Evolutionary conservation across 306 rosid species (phyloP), one percentile per base, ranked within the genome.

Genomic region (Comarum palustre): DNA sequence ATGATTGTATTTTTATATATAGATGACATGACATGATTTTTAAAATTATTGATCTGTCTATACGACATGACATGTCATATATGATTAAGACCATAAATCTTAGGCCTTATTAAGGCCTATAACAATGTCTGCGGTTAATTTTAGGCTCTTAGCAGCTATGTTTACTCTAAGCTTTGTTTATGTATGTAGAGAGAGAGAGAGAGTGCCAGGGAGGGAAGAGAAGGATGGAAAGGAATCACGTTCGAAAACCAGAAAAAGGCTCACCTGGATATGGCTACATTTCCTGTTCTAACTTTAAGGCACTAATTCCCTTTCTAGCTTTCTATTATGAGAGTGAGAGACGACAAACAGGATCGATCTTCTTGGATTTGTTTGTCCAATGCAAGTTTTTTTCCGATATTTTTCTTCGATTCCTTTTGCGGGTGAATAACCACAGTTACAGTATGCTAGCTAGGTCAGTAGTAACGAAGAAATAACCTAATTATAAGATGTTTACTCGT

Each of bases 281-380:
- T 24, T 9, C 75, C 48, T 61, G 74, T 74, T 79, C 80, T 43
- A 70, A 73, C 81, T 81, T 69, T 73, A 62, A 77, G 14, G 25
- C 14, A 77, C 72, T 41, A 22, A 60, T 73, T 54, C 55, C 75
- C 72, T 79, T 47, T 77, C 82, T 77, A 73, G 20, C 41, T 27
- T 39, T 14, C 38, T 15, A 29, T 59, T 2, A 59, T 59, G 16
- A 29, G 38, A 59, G 19, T 66, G 57, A 19, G 16, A 29, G 9
- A 36, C 2, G 19, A 29, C 65, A 61, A 16, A 61, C 43, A 61
- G 3, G 5, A 16, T 32, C 25, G 52, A 68, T 19, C 27, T 46
- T 68, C 12, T 29, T 46, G 9, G 58, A 68, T 68, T 68, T 46
- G 25, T 68, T 9, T 68, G 42, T 68, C 24, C 36, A 24, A 24